Base-by-base conservation (phyloP, 2,329 filamentous ascomycete species). In the Fusarium tanahbumbuense region DNA sequence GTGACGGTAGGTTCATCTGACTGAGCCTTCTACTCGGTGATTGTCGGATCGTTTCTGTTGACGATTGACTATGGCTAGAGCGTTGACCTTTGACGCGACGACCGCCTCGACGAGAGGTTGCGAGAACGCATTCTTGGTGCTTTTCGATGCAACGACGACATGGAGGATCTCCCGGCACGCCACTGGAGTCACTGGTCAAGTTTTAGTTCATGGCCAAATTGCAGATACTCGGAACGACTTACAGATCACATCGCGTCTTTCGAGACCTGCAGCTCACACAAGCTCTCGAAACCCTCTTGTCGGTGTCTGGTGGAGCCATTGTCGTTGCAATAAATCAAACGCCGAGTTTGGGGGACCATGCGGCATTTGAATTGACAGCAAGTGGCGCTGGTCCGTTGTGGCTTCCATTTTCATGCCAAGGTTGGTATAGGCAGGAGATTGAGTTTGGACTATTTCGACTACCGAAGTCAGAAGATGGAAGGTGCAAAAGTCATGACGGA, bases 81-180 rank as follows among this genome's bases (percentile, higher is more conserved):
- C 63, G 61, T 6, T 66, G 63, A 12, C 76, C 76, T 47, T 76
- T 77, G 60, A 80, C 74, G 32, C 80, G 77, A 34, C 79, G 76
- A 16, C 81, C 80, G 15, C 81, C 80, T 18, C 81, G 76, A 30
- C 76, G 76, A 13, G 81, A 83, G 8, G 79, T 81, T n/a, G 80
- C 80, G 30, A 83, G 73, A 16, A 82, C 74, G 53, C 81, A 83
- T 60, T 82, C 77, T 41, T 78, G 76, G 52, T 77, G 67, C 48
- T 81, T 77, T 47, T 81, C 77, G 46, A 78, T 70, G 55, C 81
- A 83, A 54, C 80, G 74, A 20, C 79, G 76, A 60, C 81, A 83
- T 4, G 80, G 81, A 8, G 78, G 78, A 15, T 71, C 66, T 15
- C 78, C 78, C 20, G 80, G 77, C n/a, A 73, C 73, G 25, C 79